These are phyloP conservation scores for Syzygium oleosum DNA, from an alignment of 345 rosid species.

Conservation along the genomic window DNA sequence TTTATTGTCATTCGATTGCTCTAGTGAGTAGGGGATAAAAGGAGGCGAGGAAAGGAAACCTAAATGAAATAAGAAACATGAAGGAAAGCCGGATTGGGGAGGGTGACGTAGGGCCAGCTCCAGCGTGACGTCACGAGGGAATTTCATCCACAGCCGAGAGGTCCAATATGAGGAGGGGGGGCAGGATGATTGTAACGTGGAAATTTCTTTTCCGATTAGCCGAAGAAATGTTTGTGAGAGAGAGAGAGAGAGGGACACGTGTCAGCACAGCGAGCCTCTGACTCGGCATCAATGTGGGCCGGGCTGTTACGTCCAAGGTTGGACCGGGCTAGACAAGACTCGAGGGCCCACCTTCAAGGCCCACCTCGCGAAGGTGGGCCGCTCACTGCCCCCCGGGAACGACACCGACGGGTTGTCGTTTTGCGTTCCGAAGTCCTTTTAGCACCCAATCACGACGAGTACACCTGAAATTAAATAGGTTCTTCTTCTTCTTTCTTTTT, in stretches of 20 bases:
- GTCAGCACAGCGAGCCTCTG: neutral
- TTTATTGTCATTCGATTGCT: too few species aligned
- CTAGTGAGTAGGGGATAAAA: too few species aligned
- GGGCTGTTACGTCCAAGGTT: neutral
- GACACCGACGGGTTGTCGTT: neutral
- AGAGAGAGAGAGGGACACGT: neutral
- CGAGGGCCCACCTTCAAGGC: neutral
- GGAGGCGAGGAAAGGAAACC: too few species aligned
- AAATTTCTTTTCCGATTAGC: neutral
- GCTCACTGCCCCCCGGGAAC: neutral
- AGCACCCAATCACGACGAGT: neutral
- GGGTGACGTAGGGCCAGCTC: neutral
- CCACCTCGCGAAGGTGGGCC: neutral
- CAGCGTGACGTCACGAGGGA: neutral
- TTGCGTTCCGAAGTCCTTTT: neutral
- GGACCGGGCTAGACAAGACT: neutral
- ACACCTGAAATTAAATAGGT: neutral
- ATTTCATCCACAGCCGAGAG: accelerated
- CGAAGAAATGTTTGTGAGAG: neutral
- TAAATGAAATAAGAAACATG: too few species aligned
- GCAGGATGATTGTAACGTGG: neutral
- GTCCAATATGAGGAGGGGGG: neutral
- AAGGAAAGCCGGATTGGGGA: neutral
- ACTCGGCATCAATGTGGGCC: neutral
- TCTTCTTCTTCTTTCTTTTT: neutral